Percentiles rank a stretch among this genome's conserved stretches.
phyloP scores from a whole-genome alignment of 306 rosid genomes.

The Prunus campanulata region DNA sequence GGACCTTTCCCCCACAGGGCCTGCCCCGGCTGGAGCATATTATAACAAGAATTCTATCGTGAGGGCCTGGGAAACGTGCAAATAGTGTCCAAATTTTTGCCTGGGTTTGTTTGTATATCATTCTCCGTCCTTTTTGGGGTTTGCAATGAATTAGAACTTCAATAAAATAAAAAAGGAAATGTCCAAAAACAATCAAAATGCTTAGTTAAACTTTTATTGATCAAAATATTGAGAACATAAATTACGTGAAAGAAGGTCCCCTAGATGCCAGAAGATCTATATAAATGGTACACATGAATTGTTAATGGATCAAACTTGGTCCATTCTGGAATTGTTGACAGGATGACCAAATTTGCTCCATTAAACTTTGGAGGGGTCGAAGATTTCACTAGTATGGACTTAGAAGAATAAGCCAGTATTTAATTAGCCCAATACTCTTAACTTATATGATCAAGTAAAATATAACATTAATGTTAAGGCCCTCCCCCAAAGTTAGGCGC shows the following conservation, averaged over 20 bases:
- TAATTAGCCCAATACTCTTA: background rate
- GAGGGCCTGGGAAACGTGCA: no score
- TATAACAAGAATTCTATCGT: no score
- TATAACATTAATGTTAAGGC: slow-evolving; percentile 9
- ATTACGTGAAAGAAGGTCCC: background rate
- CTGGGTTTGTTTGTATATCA: accelerated
- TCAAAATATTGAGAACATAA: background rate
- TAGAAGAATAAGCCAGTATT: background rate
- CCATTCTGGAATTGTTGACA: slow-evolving; percentile 37
- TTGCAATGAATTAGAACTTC: no score
- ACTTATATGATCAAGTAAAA: background rate
- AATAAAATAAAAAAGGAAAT: no score
- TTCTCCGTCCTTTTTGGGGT: accelerated
- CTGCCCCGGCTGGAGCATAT: no score
- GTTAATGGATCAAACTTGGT: slow-evolving; percentile 85
- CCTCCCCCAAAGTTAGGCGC: slow-evolving; percentile 50
- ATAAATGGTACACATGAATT: slow-evolving; percentile 26
- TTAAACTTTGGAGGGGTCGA: slow-evolving; percentile 11
- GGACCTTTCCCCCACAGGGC: background rate
- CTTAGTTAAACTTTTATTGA: background rate
- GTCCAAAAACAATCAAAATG: no score
- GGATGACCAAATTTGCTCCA: slow-evolving; percentile 83
- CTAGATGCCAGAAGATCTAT: background rate
- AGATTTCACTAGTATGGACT: background rate
- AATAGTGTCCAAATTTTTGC: no score